Evolutionary conservation across 2,329 filamentous ascomycete species (phyloP).

Genomic region (Coniella vitis): DNA sequence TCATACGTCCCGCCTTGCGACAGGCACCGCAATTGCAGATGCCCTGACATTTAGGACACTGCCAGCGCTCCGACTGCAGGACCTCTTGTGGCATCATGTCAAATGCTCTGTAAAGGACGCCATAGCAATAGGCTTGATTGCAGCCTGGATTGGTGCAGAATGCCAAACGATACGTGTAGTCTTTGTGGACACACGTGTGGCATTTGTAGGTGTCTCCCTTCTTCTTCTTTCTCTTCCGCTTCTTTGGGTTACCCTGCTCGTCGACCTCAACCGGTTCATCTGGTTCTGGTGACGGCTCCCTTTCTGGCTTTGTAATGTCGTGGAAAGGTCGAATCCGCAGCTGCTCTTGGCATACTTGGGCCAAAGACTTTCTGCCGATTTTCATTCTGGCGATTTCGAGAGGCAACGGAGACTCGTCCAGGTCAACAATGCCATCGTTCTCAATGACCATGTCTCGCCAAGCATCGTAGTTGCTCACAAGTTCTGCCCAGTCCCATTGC

Average conservation of each 20-base stretch:
- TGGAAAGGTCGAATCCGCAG: conserved; percentile 73
- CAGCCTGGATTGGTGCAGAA: conserved; percentile 67
- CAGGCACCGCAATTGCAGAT: conserved; percentile 86
- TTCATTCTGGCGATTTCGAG: conserved; percentile 63
- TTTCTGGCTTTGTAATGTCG: conserved; percentile 63
- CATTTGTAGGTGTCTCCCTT: conserved; percentile 55
- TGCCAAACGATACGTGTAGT: conserved; percentile 79
- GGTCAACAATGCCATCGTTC: conserved; percentile 61
- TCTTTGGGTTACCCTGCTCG: conserved; percentile 56
- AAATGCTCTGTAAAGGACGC: conserved; percentile 84
- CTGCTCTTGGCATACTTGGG: conserved; percentile 91
- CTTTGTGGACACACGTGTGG: conserved; percentile 76
- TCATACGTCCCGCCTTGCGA: conserved; percentile 57
- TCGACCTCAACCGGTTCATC: conserved; percentile 53
- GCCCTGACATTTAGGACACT: conserved; percentile 77
- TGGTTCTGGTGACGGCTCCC: conserved; percentile 39
- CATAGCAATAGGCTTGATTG: conserved; percentile 78
- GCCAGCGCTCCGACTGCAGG: conserved; percentile 76
- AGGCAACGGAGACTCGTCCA: conserved; percentile 59
- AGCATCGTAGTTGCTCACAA: conserved; percentile 69
- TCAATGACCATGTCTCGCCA: conserved; percentile 77
- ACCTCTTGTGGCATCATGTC: conserved; percentile 80
- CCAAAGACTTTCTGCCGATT: conserved; percentile 69
- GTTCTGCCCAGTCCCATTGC: conserved; percentile 79
- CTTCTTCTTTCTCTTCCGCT: conserved; percentile 48